phyloP scores from a whole-genome alignment of 2,329 filamentous ascomycete genomes.

The Aaosphaeria pasadenensis region DNA sequence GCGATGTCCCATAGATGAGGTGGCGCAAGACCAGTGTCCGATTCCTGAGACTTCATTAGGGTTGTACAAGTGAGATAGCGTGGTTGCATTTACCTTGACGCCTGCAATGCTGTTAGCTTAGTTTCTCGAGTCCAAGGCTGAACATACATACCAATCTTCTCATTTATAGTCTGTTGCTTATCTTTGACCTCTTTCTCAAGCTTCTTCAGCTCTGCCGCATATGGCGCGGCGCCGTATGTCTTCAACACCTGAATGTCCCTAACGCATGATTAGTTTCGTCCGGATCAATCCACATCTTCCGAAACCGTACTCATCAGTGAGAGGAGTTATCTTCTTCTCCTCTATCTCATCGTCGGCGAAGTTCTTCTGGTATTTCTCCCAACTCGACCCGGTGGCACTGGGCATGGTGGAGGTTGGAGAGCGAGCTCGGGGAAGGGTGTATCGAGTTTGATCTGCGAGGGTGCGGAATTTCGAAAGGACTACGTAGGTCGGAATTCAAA shows the following conservation, averaged over 20 bases:
- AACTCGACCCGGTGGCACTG: slow-evolving; percentile 88
- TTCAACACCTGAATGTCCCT: slow-evolving; percentile 99
- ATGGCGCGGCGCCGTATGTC: slow-evolving; percentile 96
- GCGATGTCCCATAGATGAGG: slow-evolving; percentile 99
- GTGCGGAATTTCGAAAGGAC: not conserved
- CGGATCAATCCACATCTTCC: not conserved
- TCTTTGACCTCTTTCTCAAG: slow-evolving; percentile 99
- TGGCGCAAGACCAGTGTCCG: slow-evolving; percentile 94
- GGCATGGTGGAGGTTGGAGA: slow-evolving; percentile 59
- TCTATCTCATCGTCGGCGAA: slow-evolving; percentile 95
- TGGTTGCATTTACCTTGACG: slow-evolving; percentile 59
- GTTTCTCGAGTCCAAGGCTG: not conserved
- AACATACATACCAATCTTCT: slow-evolving; percentile 73
- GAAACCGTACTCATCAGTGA: slow-evolving; percentile 83
- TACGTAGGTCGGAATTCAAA: too few relatives aligned
- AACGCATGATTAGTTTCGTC: slow-evolving; percentile 28
- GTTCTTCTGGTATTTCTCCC: slow-evolving; percentile 99
- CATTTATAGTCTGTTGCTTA: slow-evolving; percentile 95
- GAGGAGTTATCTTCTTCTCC: slow-evolving; percentile 98
- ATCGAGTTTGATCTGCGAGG: slow-evolving; percentile 1
- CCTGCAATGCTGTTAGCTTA: slow-evolving; percentile 34
- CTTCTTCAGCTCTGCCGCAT: slow-evolving; percentile 90
- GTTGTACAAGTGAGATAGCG: not conserved
- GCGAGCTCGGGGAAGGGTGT: not conserved
- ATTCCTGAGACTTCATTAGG: slow-evolving; percentile 62